A percentile compares a stretch with the other conserved stretches of the same genome.
Conservation (phyloP, 2,329 filamentous ascomycete species). For the Sclerotinia sclerotiorum region DNA sequence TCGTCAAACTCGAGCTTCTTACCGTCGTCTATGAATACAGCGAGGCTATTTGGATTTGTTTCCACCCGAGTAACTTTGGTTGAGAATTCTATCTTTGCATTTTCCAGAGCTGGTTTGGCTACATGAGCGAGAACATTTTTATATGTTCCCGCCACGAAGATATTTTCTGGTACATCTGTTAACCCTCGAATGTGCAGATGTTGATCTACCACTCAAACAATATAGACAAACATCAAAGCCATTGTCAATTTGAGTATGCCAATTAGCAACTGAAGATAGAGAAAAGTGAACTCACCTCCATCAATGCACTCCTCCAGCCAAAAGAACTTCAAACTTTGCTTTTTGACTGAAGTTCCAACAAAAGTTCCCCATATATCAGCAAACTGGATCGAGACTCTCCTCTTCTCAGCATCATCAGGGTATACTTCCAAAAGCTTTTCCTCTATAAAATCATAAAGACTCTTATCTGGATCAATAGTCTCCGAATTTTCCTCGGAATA, state of each 20-base stretch:
- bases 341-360: conserved; percentile 50
- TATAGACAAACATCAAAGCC: neutral
- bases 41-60: conserved; percentile 18
- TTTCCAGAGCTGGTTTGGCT: conserved; percentile 33
- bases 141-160: conserved; percentile 41
- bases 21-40: conserved; percentile 29
- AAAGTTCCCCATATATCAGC: conserved; percentile 52
- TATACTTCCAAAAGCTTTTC: conserved; percentile 49
- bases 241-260: neutral
- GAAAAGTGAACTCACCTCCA: conserved; percentile 42
- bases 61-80: conserved; percentile 33
- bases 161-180: conserved; percentile 31
- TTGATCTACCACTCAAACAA: neutral
- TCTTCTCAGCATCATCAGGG: conserved; percentile 39
- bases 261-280: neutral
- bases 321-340: conserved; percentile 56
- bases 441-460: conserved; percentile 54
- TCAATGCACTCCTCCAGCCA: conserved; percentile 60
- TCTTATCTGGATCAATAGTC: conserved; percentile 48
- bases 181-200: neutral
- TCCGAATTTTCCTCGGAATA: conserved; percentile 52
- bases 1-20: conserved; percentile 41
- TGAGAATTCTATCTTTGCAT: conserved; percentile 33
- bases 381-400: conserved; percentile 44
- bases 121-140: conserved; percentile 37